Evolutionary conservation across 2,329 filamentous ascomycete species (phyloP).

Genomic region (Monosporascus cannonballus): DNA sequence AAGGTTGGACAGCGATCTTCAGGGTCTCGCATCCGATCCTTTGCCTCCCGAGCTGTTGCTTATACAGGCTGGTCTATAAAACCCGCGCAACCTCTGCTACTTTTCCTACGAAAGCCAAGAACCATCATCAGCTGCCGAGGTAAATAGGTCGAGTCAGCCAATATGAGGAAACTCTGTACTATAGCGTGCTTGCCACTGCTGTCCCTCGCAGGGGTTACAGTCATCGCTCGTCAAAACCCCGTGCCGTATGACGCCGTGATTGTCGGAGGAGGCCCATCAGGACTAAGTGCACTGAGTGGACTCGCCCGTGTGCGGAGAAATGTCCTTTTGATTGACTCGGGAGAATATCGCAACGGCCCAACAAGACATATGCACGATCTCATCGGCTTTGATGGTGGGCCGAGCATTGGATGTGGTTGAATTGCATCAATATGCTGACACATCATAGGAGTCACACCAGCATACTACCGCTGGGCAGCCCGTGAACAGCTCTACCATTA

Average conservation of each 20-base stretch:
- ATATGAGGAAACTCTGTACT: slow-evolving; percentile 12
- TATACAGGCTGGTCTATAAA: too few relatives aligned
- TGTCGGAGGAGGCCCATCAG: slow-evolving; percentile 52
- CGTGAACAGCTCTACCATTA: slow-evolving; percentile 48
- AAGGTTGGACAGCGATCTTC: too few relatives aligned
- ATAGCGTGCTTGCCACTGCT: slow-evolving; percentile 9
- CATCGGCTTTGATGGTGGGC: slow-evolving; percentile 50
- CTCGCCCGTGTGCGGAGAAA: slow-evolving; percentile 52
- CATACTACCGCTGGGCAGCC: slow-evolving; percentile 47
- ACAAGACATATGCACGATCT: slow-evolving; percentile 58
- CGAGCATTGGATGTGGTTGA: too few relatives aligned
- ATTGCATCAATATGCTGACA: neutral
- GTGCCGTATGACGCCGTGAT: slow-evolving; percentile 47
- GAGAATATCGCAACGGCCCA: slow-evolving; percentile 48
- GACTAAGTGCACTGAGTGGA: slow-evolving; percentile 47
- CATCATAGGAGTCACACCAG: slow-evolving; percentile 42
- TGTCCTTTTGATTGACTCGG: slow-evolving; percentile 51
- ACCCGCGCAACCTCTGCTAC: too few relatives aligned
- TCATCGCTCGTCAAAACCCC: slow-evolving; percentile 3
- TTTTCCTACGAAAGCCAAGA: too few relatives aligned
- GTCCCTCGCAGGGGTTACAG: slow-evolving; percentile 7
- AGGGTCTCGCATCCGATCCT: too few relatives aligned
- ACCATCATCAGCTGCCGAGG: too few relatives aligned
- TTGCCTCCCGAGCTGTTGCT: too few relatives aligned
- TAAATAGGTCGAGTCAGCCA: neutral